phyloP scores from a whole-genome alignment of 2,329 filamentous ascomycete species.

The Aspergillaceae sp. region DNA sequence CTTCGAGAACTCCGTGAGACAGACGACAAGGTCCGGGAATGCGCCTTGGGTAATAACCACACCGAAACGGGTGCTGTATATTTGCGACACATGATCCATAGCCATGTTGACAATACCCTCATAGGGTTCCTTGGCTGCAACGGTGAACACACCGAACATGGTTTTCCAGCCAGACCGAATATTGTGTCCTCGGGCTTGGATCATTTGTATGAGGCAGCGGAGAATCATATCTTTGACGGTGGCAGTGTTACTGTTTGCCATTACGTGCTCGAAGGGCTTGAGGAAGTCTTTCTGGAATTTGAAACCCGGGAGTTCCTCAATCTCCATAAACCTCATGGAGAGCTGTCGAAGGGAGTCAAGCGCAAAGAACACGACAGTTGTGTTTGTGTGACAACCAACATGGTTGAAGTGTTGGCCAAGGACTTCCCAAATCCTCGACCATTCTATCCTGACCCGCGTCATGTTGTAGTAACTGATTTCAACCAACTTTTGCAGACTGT shows the following conservation, averaged over 20 bases:
- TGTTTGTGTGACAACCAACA: constrained; percentile 93
- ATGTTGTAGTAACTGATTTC: constrained; percentile 99
- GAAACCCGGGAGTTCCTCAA: constrained; percentile 94
- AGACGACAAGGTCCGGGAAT: constrained; percentile 93
- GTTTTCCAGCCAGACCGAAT: constrained; percentile 98
- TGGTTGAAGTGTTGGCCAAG: constrained; percentile 98
- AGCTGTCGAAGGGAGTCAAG: constrained; percentile 90
- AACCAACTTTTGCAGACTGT: constrained; percentile 94
- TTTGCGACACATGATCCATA: constrained; percentile 90
- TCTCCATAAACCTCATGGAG: constrained; percentile 98
- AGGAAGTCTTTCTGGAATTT: constrained; percentile 99
- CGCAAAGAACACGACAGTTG: constrained; percentile 93
- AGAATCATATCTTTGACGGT: constrained; percentile 97
- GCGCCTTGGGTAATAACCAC: constrained; percentile 94
- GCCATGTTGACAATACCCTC: constrained; percentile 92
- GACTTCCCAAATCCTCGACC: constrained; percentile 95
- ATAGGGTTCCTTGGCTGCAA: constrained; percentile 85
- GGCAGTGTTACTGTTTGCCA: constrained; percentile 83
- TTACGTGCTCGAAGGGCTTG: constrained; percentile 96
- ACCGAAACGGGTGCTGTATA: constrained; percentile 92
- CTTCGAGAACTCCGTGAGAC: constrained; percentile 96
- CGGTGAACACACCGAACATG: constrained; percentile 98
- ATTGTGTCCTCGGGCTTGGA: constrained; percentile 90
- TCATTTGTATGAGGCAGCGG: constrained; percentile 96
- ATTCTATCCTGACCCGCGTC: constrained; percentile 95